Conservation (phyloP, 2,329 filamentous ascomycete genomes). For the Fusarium sp. region DNA sequence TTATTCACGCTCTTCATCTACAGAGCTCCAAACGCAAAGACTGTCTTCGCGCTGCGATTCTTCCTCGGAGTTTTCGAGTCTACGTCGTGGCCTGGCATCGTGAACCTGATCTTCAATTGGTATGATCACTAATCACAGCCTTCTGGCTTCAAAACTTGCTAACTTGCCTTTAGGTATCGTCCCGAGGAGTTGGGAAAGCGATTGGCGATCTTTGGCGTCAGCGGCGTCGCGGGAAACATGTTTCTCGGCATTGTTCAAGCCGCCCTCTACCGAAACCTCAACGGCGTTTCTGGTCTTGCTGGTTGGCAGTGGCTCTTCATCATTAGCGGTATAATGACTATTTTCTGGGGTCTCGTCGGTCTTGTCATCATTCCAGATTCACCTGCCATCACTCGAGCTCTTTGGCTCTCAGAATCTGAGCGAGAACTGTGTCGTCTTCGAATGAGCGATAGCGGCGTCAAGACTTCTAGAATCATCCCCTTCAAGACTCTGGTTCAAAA, state of each 20-base stretch:
- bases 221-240: constrained; percentile 39
- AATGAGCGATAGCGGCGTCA: constrained; percentile 32
- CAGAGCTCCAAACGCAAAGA: constrained; percentile 30
- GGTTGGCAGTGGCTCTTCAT: constrained; percentile 41
- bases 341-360: constrained; percentile 36
- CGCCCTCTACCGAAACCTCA: constrained; percentile 33
- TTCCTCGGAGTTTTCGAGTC: constrained; percentile 39
- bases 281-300: constrained; percentile 30
- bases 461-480: constrained; percentile 31
- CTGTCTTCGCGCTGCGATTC: constrained; percentile 27
- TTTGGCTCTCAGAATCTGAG: constrained; percentile 21
- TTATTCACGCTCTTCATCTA: constrained; percentile 33
- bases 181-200: constrained; percentile 37
- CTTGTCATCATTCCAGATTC: constrained; percentile 37
- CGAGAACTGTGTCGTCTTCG: constrained; percentile 18
- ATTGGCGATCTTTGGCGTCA: constrained; percentile 38
- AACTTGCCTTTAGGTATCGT: constrained; percentile 11
- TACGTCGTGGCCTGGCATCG: constrained; percentile 38
- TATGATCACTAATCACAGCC: background rate
- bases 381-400: constrained; percentile 29
- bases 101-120: constrained; percentile 38
- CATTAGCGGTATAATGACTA: constrained; percentile 32
- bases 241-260: constrained; percentile 39
- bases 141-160: accelerated
- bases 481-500: constrained; percentile 26